phyloP scores from a whole-genome alignment of 2,329 filamentous ascomycete genomes.

The Cladophialophora carrionii region DNA sequence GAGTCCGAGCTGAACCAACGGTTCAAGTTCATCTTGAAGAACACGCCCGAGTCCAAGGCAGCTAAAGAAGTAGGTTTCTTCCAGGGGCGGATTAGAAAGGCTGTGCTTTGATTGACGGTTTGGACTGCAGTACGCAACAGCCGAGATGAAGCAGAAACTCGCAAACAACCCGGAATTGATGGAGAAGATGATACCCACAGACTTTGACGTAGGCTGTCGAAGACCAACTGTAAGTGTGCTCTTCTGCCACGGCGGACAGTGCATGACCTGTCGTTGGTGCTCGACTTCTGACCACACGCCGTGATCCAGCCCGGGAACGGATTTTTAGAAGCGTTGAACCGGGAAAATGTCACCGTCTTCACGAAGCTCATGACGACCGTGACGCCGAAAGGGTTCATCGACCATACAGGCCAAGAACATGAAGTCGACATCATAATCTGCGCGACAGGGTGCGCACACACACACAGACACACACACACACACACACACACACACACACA shows the following conservation, averaged over 20 bases:
- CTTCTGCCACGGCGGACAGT: not conserved
- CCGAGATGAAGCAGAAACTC: conserved; percentile 9
- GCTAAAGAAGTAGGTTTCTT: conserved; percentile 22
- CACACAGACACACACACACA: too few relatives aligned
- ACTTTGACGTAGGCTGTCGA: conserved; percentile 47
- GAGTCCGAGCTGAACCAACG: conserved; percentile 36
- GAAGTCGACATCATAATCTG: conserved; percentile 34
- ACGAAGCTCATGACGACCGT: conserved; percentile 44
- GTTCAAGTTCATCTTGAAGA: conserved; percentile 24
- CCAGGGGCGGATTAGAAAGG: not conserved
- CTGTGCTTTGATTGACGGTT: not conserved
- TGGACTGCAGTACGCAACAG: not conserved
- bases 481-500: not conserved
- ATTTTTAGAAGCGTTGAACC: conserved; percentile 40
- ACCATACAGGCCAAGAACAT: conserved; percentile 22
- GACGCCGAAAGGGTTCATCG: conserved; percentile 20
- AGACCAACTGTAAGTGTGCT: conserved; percentile 47
- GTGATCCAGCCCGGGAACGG: conserved; percentile 33
- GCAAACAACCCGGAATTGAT: not conserved
- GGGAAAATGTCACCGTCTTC: conserved; percentile 52
- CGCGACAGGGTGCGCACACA: conserved; percentile 24
- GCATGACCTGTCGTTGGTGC: too few relatives aligned
- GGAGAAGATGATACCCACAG: conserved; percentile 31
- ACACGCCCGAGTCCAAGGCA: conserved; percentile 5
- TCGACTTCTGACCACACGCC: not conserved